Base-by-base conservation (phyloP, 805 yeast species). In the Barnettozyma vustinii region DNA sequence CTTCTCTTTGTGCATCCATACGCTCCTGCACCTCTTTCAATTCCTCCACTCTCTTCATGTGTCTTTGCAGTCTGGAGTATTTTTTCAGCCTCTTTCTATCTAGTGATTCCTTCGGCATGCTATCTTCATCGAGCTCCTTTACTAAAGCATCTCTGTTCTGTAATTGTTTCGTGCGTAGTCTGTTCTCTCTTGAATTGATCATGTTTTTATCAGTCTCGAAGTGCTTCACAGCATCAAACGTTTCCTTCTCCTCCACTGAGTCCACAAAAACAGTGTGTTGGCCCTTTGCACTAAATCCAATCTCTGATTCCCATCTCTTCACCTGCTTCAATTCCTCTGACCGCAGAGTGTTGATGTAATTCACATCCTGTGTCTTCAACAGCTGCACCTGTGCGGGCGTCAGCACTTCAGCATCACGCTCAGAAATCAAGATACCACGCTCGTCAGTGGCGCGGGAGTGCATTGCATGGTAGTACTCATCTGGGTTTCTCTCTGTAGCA, bases 381-480 rank as follows among this genome's bases (percentile, higher is more conserved):
- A 94, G 72, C 62, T 87, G 81, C 44, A 85, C 86, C 60, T 92
- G 96, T 48, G 84, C 96, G 44, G 76, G 76, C 9, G 81, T 69
- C 47, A 90, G 67, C 30, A 72, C 71, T 56, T 79, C 85, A 23
- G 73, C 76, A 18, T 79, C 85, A 52, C 96, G 74, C 20, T 87
- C 87, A 1, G 81, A 70, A 10, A 85, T 64, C 44, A 85, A 60
- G 9, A 87, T 74, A 1, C 97, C 97, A 10, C 76, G 71, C 2
- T 73, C 69, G 54, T 89, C 96, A 5, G 94, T 81, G 58, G 74
- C 76, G 52, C 74, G 72, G 13, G 76, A 73, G 30, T 83, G 79
- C 99, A 94, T 94, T 19, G 89, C 94, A 78, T 89, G 96, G 67
- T 92, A 90, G 70, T 86, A 94, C 67, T 94, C 99, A 75, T 94